phyloP scores from a whole-genome alignment of 225 moss, liverwort and hornwort genomes.

The Pseudisothecium myosuroides region DNA sequence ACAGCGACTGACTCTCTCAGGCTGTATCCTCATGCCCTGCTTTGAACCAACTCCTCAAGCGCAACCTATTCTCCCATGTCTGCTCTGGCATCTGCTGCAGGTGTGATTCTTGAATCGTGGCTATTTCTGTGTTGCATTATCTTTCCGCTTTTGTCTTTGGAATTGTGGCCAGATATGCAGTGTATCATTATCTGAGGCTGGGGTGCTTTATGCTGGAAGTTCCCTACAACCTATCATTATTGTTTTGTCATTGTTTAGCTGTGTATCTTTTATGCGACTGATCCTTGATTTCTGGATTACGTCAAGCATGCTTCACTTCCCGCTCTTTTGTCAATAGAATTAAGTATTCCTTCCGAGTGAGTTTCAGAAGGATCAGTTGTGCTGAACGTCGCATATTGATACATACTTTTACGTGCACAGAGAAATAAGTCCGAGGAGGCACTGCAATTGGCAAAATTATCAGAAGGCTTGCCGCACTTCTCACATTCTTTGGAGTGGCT shows the following conservation, averaged over 20 bases:
- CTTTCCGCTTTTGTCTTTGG: not conserved
- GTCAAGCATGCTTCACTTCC: not conserved
- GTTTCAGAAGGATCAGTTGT: not conserved
- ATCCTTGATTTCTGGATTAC: not conserved
- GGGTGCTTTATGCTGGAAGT: not conserved
- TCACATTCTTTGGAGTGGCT: slow-evolving; percentile 98
- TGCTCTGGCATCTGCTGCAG: slow-evolving; percentile 94
- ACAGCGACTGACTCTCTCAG: slow-evolving; percentile 84
- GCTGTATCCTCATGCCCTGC: slow-evolving; percentile 81
- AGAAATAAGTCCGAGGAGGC: slow-evolving; percentile 88
- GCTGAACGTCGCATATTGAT: not conserved
- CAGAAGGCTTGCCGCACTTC: slow-evolving; percentile 86
- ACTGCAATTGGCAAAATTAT: slow-evolving; percentile 76
- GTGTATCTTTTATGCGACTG: not conserved
- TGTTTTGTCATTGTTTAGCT: not conserved
- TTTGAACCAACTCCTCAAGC: slow-evolving; percentile 99
- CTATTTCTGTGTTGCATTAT: not conserved
- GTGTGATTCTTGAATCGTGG: slow-evolving; percentile 18
- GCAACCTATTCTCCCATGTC: slow-evolving; percentile 90
- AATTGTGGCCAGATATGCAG: not conserved
- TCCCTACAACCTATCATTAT: not conserved
- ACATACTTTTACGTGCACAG: slow-evolving; percentile 15
- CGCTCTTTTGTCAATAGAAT: not conserved
- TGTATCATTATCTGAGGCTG: not conserved
- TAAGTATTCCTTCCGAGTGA: not conserved